A percentile compares a stretch with the other conserved stretches of the same genome.
Evolutionary conservation across 2,329 filamentous ascomycete species (phyloP).

Genomic region (Calonectria crousiana): DNA sequence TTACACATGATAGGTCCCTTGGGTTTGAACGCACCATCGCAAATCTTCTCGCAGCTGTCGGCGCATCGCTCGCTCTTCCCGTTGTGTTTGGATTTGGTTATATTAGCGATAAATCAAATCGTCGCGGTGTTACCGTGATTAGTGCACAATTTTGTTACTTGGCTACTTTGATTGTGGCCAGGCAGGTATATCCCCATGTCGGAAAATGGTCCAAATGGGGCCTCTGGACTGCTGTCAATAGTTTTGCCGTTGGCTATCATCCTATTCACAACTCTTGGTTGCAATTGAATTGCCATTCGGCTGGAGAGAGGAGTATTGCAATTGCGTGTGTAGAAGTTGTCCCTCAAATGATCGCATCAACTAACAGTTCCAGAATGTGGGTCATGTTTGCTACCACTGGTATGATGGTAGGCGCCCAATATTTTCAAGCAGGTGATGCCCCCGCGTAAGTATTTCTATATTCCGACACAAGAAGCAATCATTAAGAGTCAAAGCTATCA

Average conservation of each 20-base stretch:
- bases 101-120: conserved; percentile 58
- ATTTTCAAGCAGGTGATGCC: conserved; percentile 57
- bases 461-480: neutral
- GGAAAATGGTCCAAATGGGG: conserved; percentile 62
- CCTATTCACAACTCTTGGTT: conserved; percentile 66
- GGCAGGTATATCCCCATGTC: conserved; percentile 47
- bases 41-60: conserved; percentile 59
- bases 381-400: conserved; percentile 65
- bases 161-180: neutral
- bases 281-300: conserved; percentile 62
- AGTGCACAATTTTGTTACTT: conserved; percentile 19
- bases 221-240: conserved; percentile 64
- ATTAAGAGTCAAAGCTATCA: conserved; percentile 50
- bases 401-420: conserved; percentile 64
- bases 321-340: conserved; percentile 54
- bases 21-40: conserved; percentile 59
- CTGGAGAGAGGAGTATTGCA: conserved; percentile 48
- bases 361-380: conserved; percentile 48
- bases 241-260: conserved; percentile 65
- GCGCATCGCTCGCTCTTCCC: conserved; percentile 56
- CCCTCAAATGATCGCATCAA: neutral
- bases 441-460: conserved; percentile 50
- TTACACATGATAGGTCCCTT: conserved; percentile 46
- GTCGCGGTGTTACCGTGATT: conserved; percentile 27
- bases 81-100: conserved; percentile 62